phyloP scores from a whole-genome alignment of 257 asterid genomes.

The Scutellaria galericulata region DNA sequence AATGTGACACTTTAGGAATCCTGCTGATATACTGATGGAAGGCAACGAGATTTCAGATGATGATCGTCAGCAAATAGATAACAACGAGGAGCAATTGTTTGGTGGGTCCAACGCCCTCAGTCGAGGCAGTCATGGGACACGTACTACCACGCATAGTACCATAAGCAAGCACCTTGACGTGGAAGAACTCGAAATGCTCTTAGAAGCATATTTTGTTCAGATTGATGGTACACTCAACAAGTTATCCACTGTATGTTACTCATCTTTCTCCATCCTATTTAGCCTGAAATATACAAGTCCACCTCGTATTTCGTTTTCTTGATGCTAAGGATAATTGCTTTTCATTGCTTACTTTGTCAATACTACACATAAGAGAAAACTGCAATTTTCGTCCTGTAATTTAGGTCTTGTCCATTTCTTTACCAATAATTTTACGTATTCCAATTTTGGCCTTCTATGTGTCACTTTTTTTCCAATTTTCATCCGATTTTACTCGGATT shows the following conservation, averaged over 20 bases:
- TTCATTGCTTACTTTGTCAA: neutral
- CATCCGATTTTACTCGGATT: too few species aligned
- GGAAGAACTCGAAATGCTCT: slow-evolving; percentile 96
- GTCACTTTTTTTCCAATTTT: too few species aligned
- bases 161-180: slow-evolving; percentile 84
- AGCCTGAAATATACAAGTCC: neutral
- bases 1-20: slow-evolving; percentile 50
- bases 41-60: slow-evolving; percentile 54
- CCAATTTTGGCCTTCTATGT: too few species aligned
- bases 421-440: too few species aligned
- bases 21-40: slow-evolving; percentile 56
- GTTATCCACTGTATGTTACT: slow-evolving; percentile 75
- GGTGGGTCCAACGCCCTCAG: slow-evolving; percentile 62
- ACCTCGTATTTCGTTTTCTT: slow-evolving; percentile 7
- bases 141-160: slow-evolving; percentile 64
- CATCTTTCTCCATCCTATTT: slow-evolving; percentile 20
- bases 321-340: neutral
- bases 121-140: slow-evolving; percentile 82
- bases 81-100: slow-evolving; percentile 50
- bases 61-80: slow-evolving; percentile 48
- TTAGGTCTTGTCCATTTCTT: too few species aligned
- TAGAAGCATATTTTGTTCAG: slow-evolving; percentile 97
- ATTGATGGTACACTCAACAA: slow-evolving; percentile 90
- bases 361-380: neutral
- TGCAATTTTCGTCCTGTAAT: too few species aligned